Percentiles rank a stretch among this genome's conserved stretches.
These are phyloP conservation scores for Suhomyces wounanorum DNA, from an alignment of 1,139 yeast genomes.

Conservation along the genomic window DNA sequence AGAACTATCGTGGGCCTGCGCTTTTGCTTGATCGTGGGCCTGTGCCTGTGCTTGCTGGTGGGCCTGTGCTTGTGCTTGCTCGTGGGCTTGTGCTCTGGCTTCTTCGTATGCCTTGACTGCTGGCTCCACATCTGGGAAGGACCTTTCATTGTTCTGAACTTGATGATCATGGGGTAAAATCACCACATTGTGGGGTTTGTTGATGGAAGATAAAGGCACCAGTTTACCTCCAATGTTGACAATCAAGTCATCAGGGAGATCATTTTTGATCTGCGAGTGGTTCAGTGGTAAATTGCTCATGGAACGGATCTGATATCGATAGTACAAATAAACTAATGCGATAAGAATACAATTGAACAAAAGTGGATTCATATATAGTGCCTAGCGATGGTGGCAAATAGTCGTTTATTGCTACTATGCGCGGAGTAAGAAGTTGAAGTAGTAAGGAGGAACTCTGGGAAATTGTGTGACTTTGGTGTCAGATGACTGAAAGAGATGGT, in stretches of 20 bases:
- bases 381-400: conserved; percentile 10
- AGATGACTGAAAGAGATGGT: neutral
- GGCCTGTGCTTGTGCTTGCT: neutral
- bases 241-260: conserved; percentile 23
- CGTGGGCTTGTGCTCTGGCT: conserved; percentile 9
- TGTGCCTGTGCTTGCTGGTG: no score
- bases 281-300: conserved; percentile 11
- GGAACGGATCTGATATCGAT: conserved; percentile 4
- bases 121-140: conserved; percentile 29
- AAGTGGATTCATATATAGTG: conserved; percentile 10
- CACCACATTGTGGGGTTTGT: conserved; percentile 46
- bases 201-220: conserved; percentile 41
- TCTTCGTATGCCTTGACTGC: conserved; percentile 22
- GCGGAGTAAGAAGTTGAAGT: neutral
- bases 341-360: conserved; percentile 8
- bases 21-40: neutral
- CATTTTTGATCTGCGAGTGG: conserved; percentile 20
- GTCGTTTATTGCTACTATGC: conserved; percentile 6
- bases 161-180: conserved; percentile 31
- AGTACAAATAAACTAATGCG: conserved; percentile 4
- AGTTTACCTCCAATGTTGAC: conserved; percentile 39
- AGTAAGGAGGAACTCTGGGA: neutral
- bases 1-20: neutral
- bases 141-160: conserved; percentile 19
- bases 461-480: neutral